A percentile compares a stretch with the other conserved stretches of the same genome.
phyloP scores from a whole-genome alignment of 495 filamentous ascomycete genomes.

The Echria macrotheca region DNA sequence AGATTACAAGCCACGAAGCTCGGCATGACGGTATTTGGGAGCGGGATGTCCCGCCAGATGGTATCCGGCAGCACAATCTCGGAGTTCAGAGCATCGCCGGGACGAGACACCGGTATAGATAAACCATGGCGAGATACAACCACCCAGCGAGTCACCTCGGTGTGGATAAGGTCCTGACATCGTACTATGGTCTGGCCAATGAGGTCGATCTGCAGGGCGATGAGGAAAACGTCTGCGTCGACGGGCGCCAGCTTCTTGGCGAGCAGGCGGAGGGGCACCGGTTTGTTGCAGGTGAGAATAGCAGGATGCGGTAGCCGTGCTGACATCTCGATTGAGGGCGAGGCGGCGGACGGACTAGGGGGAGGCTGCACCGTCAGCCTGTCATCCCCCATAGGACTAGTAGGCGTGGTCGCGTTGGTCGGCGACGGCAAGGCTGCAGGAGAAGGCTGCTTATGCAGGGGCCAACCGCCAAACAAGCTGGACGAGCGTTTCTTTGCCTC shows the following conservation, averaged over 20 bases:
- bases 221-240: constrained; percentile 61
- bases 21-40: constrained; percentile 82
- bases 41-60: constrained; percentile 61
- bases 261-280: constrained; percentile 74
- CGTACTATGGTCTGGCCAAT: constrained; percentile 71
- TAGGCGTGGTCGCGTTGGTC: neutral
- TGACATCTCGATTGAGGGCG: constrained; percentile 58
- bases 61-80: constrained; percentile 60
- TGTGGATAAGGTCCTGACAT: constrained; percentile 63
- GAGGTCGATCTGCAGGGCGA: constrained; percentile 73
- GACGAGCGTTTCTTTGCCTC: constrained; percentile 44
- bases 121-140: constrained; percentile 64
- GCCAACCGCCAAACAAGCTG: constrained; percentile 45
- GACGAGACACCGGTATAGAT: constrained; percentile 51
- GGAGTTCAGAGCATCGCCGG: constrained; percentile 54
- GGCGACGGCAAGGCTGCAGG: constrained; percentile 1
- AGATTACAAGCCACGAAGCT: constrained; percentile 89
- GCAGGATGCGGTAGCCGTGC: constrained; percentile 81
- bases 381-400: neutral
- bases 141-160: constrained; percentile 63
- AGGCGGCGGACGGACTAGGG: constrained; percentile 4
- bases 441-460: constrained; percentile 6
- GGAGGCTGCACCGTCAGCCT: neutral
- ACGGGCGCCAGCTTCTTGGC: constrained; percentile 65
- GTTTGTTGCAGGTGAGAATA: constrained; percentile 82